Conservation (phyloP, 257 asterid genomes). For the Nicotiana undulata region DNA sequence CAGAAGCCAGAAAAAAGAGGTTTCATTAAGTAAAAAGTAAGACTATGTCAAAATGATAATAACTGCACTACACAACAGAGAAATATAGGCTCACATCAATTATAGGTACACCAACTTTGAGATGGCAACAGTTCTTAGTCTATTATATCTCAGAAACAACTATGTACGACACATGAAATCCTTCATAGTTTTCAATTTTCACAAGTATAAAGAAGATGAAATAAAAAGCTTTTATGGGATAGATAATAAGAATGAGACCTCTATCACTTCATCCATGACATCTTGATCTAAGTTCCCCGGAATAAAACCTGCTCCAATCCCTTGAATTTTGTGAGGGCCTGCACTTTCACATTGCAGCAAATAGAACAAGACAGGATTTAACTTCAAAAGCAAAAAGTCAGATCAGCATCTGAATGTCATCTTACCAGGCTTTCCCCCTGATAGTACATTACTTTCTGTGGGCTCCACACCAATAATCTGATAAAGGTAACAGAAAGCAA, state of each 20-base stretch:
- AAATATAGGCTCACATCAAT: background rate
- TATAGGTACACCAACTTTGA: background rate
- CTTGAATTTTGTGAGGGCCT: constrained; percentile 99
- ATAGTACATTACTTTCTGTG: constrained; percentile 77
- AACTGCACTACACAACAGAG: background rate
- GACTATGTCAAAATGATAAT: background rate
- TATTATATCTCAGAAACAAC: background rate
- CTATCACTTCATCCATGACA: constrained; percentile 93
- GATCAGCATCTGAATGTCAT: constrained; percentile 19
- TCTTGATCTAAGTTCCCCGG: constrained; percentile 89
- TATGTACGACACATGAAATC: background rate
- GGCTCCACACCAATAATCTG: constrained; percentile 97
- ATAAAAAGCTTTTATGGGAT: background rate
- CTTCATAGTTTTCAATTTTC: background rate
- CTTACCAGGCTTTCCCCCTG: constrained; percentile 99
- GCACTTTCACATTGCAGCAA: constrained; percentile 70
- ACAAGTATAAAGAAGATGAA: background rate
- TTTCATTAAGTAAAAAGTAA: background rate
- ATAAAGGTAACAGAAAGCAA: constrained; percentile 9
- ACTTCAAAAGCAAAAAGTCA: constrained; percentile 21
- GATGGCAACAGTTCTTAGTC: background rate
- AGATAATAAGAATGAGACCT: constrained; percentile 38
- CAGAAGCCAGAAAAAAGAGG: background rate
- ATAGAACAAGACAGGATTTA: constrained; percentile 45
- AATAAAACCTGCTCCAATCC: constrained; percentile 99